phyloP scores from a whole-genome alignment of 2,329 filamentous ascomycete species.

The Mariannaea elegans region DNA sequence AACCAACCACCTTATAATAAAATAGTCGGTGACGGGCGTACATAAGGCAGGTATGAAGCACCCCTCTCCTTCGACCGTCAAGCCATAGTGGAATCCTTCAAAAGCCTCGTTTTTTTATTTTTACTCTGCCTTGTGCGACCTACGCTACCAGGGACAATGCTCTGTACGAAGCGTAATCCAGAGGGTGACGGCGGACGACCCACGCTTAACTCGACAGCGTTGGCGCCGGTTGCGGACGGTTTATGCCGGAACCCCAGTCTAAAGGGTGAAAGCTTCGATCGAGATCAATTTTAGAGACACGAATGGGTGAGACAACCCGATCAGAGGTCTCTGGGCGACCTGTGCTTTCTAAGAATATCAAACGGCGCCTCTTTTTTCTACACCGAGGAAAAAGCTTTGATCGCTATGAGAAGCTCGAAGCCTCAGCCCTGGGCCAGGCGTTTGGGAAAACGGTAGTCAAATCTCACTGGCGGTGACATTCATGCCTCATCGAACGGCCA shows the following conservation, averaged over 20 bases:
- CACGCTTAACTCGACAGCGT: too few relatives aligned
- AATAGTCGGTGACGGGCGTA: not conserved
- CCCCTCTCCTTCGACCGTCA: not conserved
- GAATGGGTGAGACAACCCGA: slow-evolving; percentile 3
- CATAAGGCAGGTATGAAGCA: not conserved
- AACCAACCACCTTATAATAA: not conserved
- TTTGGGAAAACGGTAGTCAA: slow-evolving; percentile 1
- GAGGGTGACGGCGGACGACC: too few relatives aligned
- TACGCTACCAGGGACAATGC: too few relatives aligned
- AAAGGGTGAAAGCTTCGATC: not conserved
- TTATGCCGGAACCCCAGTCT: slow-evolving; percentile 7
- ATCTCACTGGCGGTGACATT: slow-evolving; percentile 2
- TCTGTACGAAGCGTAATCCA: too few relatives aligned
- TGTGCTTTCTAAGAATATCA: slow-evolving; percentile 3
- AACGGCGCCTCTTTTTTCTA: slow-evolving; percentile 1
- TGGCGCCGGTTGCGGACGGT: too few relatives aligned
- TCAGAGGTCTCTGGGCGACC: slow-evolving; percentile 11
- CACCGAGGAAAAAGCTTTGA: slow-evolving; percentile 17
- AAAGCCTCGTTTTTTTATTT: too few relatives aligned
- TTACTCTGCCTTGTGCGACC: too few relatives aligned
- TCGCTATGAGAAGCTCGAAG: not conserved
- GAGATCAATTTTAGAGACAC: not conserved
- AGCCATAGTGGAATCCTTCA: not conserved
- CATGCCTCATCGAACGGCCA: slow-evolving; percentile 7
- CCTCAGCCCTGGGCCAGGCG: not conserved